Evolutionary conservation across 345 rosid genomes (phyloP), one percentile per base, ranked within the genome.

Genomic region (Trapa incisa): DNA sequence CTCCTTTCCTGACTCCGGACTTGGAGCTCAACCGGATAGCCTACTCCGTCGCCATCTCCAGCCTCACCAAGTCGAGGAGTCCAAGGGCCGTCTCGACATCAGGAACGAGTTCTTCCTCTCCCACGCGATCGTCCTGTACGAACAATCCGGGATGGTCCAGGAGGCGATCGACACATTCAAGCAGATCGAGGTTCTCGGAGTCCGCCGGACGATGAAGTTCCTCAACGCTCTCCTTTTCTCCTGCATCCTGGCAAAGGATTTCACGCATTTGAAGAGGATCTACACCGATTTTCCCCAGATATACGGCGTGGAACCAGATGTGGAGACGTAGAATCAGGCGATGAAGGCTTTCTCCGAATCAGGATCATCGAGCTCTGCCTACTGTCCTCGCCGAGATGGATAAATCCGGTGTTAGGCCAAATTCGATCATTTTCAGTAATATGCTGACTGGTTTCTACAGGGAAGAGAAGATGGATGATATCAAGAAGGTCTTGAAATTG

Each of bases 391-490:
- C 84, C 0, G 96, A 94, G 74, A 94, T 94, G 99, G 85, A 87
- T 67, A 83, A 80, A 72, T 82, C 83, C 61, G 76, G 84, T 5
- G 64, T 84, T 5, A 78, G 56, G 65, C 97, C 99, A 0, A 80
- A 77, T 5, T 57, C 77, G 1, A 70, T 75, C 1, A 83, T 75
- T 35, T 91, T 91, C 37, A 89, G 86, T 60, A 16, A 61, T 13
- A 67, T 84, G 82, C 71, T 94, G 47, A 68, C 80, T 47, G 99
- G 96, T 33, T 86, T 89, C 75, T 91, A 94, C 37, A 66, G 37
- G 15, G 99, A 88, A 70, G 89, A 82, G 75, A 94, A 80, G 83
- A 70, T 37, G 42, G 95, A 85, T 2, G 97, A 94, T 7, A 91
- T 89, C 0, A 88, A 79, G 41, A 89, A 85, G 67, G 89, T 86